These are phyloP conservation scores for Coemansia sp. DNA, from an alignment of 192 early-diverging fungal species.

Conservation along the genomic window DNA sequence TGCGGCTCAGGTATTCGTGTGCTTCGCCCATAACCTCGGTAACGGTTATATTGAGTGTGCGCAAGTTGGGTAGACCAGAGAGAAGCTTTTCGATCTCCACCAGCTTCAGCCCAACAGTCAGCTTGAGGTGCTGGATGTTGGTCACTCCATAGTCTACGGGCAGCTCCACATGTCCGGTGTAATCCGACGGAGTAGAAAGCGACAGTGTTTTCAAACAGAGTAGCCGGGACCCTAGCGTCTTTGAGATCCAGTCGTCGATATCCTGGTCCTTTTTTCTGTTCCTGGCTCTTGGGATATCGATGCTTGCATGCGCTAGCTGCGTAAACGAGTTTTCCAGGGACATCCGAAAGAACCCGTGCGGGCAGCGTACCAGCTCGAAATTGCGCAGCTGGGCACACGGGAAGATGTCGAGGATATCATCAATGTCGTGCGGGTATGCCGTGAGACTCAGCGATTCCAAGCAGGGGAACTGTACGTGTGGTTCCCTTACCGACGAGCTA, in stretches of 20 bases:
- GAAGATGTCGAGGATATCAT: constrained; percentile 35
- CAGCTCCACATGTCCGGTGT: constrained; percentile 11
- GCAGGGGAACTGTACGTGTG: constrained; percentile 14
- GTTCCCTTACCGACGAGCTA: neutral
- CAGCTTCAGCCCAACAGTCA: constrained; percentile 22
- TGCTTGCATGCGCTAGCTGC: neutral
- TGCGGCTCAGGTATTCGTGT: constrained; percentile 38
- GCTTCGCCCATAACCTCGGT: constrained; percentile 24
- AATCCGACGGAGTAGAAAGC: neutral
- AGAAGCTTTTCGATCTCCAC: constrained; percentile 35
- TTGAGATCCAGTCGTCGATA: constrained; percentile 20
- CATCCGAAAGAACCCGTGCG: constrained; percentile 11
- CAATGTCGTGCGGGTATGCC: constrained; percentile 28
- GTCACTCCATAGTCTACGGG: constrained; percentile 6
- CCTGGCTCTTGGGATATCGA: constrained; percentile 18
- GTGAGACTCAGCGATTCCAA: constrained; percentile 21
- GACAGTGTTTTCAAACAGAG: constrained; percentile 11
- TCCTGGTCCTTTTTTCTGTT: constrained; percentile 6
- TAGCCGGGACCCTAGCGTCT: neutral
- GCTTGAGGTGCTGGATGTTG: constrained; percentile 12
- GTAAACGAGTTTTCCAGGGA: constrained; percentile 16
- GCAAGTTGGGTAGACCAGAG: constrained; percentile 7
- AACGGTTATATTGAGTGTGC: constrained; percentile 14
- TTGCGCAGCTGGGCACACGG: constrained; percentile 28
- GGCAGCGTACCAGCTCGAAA: constrained; percentile 23